Conservation (phyloP, 2,329 filamentous ascomycete species). For the Pseudogymnoascus sp. region DNA sequence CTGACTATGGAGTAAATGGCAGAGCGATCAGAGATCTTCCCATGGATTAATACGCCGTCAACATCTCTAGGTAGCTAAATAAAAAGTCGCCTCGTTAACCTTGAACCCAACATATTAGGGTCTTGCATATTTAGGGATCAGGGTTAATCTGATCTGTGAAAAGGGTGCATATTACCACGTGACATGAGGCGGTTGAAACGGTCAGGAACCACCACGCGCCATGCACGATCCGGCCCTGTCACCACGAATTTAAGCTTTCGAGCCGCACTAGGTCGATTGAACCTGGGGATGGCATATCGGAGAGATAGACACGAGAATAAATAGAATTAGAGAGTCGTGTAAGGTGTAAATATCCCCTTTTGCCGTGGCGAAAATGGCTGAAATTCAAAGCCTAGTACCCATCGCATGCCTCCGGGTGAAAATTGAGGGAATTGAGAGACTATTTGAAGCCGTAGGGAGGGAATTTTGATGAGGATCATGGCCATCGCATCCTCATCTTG, state of each 20-base stretch:
- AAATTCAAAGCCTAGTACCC: background rate
- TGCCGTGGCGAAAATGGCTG: background rate
- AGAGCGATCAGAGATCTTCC: background rate
- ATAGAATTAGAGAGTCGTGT: background rate
- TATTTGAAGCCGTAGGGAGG: background rate
- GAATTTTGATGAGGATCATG: background rate
- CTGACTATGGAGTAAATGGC: no score
- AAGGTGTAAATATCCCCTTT: background rate
- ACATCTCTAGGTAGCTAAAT: background rate
- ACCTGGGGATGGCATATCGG: background rate
- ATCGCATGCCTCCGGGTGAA: background rate
- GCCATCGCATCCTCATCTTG: background rate
- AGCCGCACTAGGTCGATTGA: slow-evolving; percentile 9
- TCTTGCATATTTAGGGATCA: slow-evolving; percentile 1
- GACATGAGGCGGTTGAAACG: background rate
- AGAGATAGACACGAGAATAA: background rate
- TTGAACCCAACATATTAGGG: background rate
- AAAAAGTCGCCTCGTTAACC: background rate
- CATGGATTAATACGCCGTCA: background rate
- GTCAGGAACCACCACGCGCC: slow-evolving; percentile 4
- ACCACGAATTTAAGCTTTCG: slow-evolving; percentile 9
- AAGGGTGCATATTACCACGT: background rate
- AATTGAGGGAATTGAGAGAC: background rate
- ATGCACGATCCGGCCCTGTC: background rate
- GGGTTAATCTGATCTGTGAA: background rate